These are phyloP conservation scores for Boletus subparvulus DNA, from an alignment of 768 basidiomycete species.

Conservation along the genomic window DNA sequence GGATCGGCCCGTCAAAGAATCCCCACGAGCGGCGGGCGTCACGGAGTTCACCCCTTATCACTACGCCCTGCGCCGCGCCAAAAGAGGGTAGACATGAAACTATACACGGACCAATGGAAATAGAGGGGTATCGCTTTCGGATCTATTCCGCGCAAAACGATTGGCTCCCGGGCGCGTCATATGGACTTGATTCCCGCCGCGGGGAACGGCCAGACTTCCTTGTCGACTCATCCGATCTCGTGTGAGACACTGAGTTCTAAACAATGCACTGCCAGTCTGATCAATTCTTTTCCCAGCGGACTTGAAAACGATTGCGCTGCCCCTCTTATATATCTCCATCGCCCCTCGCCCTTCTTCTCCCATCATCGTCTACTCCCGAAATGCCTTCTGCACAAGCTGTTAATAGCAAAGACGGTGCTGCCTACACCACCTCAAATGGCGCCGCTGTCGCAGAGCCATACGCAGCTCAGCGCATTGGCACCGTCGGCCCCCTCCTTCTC, in stretches of 20 bases:
- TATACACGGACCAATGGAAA: too few species aligned
- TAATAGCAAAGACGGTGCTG: slow-evolving; percentile 51
- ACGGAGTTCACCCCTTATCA: background rate
- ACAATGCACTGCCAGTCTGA: too few species aligned
- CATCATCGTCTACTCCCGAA: slow-evolving; percentile 2
- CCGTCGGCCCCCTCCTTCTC: slow-evolving; percentile 79
- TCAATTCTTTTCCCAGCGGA: slow-evolving; percentile 16
- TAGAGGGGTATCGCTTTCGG: background rate
- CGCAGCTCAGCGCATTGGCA: slow-evolving; percentile 71
- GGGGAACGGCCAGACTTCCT: background rate
- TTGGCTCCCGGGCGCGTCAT: background rate
- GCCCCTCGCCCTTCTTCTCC: background rate
- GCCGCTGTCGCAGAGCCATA: slow-evolving; percentile 76
- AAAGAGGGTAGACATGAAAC: too few species aligned
- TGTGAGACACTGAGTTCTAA: too few species aligned
- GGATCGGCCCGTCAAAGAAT: slow-evolving; percentile 13
- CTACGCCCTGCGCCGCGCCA: too few species aligned
- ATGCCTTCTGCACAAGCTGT: slow-evolving; percentile 70
- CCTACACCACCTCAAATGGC: slow-evolving; percentile 87
- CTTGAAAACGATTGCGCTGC: slow-evolving; percentile 19
- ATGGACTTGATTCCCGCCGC: background rate
- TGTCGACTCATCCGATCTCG: background rate
- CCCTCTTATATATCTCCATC: slow-evolving; percentile 13
- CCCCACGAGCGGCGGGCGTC: background rate
- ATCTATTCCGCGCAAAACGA: slow-evolving; percentile 1